Percentiles rank a stretch among this genome's conserved stretches.
Conservation (phyloP, 108 stramenopile species). For the Pseudonitzschia delicatissima region DNA sequence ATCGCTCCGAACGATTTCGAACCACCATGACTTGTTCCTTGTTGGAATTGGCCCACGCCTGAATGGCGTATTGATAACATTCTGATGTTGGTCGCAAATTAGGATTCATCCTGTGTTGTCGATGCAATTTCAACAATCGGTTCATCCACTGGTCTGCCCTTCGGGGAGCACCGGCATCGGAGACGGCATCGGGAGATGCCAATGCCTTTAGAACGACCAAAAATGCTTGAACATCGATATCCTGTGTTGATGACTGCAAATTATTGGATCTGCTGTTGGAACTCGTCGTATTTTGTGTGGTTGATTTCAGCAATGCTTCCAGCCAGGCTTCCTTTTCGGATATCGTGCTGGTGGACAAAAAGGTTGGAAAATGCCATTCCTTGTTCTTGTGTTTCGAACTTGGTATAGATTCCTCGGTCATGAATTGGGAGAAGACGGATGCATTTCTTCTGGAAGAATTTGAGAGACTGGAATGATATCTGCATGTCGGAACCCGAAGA, state of each 20-base stretch:
- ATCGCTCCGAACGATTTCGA: conserved; percentile 63
- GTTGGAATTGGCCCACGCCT: conserved; percentile 57
- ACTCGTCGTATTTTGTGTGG: background rate
- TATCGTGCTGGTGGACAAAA: conserved; percentile 12
- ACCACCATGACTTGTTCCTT: conserved; percentile 45
- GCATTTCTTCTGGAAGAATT: background rate
- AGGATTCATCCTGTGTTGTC: background rate
- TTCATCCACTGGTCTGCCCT: conserved; percentile 59
- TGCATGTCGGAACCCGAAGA: background rate
- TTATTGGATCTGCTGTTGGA: background rate
- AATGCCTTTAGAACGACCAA: conserved; percentile 52
- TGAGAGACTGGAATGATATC: background rate
- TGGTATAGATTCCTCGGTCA: conserved; percentile 10
- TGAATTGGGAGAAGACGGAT: background rate
- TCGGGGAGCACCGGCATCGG: conserved; percentile 49
- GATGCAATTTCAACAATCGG: conserved; percentile 1
- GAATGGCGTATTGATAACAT: conserved; percentile 71
- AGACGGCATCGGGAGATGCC: conserved; percentile 23
- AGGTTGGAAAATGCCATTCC: conserved; percentile 6
- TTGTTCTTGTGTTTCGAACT: background rate
- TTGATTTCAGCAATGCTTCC: conserved; percentile 7
- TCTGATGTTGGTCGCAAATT: conserved; percentile 45
- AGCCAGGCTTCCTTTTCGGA: conserved; percentile 33
- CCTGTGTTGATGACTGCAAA: background rate
- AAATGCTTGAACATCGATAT: conserved; percentile 50